phyloP scores from a whole-genome alignment of 129 eudicot genomes.

The Lactuca sativa region DNA sequence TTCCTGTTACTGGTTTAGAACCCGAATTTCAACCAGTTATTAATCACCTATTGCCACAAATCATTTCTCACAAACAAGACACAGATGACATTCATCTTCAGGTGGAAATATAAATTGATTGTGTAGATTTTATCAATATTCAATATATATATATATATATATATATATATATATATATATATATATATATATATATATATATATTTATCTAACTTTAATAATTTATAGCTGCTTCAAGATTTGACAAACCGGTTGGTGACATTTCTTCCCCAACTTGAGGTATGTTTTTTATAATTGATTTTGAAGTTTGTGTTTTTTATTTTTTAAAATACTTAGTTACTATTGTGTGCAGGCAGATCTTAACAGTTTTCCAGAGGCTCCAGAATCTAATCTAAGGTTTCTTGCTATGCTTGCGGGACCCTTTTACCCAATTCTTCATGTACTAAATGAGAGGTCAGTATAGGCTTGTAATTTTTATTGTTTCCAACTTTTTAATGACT shows the following conservation, averaged over 20 bases:
- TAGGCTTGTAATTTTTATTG: not conserved
- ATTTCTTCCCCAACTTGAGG: conserved; percentile 94
- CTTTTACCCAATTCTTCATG: conserved; percentile 75
- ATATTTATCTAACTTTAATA: conserved; percentile 27
- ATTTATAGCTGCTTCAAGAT: conserved; percentile 94
- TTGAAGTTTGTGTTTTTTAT: conserved; percentile 13
- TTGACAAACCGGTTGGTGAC: conserved; percentile 66
- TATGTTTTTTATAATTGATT: conserved; percentile 21
- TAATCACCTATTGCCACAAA: conserved; percentile 71
- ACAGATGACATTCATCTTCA: conserved; percentile 73
- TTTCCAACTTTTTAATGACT: no score
- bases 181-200: no score
- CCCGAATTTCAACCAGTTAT: conserved; percentile 95
- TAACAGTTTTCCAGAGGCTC: conserved; percentile 67
- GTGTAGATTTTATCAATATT: not conserved
- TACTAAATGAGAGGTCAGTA: conserved; percentile 76
- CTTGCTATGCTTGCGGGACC: conserved; percentile 98
- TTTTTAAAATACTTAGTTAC: not conserved
- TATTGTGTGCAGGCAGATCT: conserved; percentile 74
- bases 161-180: no score
- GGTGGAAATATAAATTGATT: conserved; percentile 39
- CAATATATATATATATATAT: no score
- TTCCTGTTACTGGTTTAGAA: conserved; percentile 80
- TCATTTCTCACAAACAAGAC: conserved; percentile 76
- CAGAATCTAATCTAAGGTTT: conserved; percentile 76